A percentile compares a stretch with the other conserved stretches of the same genome.
These are phyloP conservation scores for Corymbia calophylla DNA, from an alignment of 441 rosid genomes.

Conservation along the genomic window DNA sequence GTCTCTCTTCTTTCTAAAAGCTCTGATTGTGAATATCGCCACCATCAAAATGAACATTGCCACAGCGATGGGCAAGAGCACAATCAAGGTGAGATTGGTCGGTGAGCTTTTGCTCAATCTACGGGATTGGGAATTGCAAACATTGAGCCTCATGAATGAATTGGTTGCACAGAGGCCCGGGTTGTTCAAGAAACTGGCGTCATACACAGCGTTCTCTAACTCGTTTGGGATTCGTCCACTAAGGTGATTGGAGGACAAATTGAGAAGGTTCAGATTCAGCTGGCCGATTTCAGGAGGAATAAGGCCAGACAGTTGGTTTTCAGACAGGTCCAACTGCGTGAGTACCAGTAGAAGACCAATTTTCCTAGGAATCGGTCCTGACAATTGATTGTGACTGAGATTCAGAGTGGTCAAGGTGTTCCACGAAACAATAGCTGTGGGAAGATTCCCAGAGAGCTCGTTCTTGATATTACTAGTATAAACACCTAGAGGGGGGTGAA, in stretches of 20 bases:
- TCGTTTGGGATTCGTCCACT: conserved; percentile 37
- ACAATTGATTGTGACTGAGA: conserved; percentile 37
- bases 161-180: conserved; percentile 24
- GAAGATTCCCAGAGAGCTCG: conserved; percentile 39
- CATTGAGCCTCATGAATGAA: background rate
- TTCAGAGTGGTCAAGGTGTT: conserved; percentile 20
- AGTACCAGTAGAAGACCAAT: conserved; percentile 23
- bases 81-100: conserved; percentile 1
- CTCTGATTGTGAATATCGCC: background rate
- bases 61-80: background rate
- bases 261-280: conserved; percentile 12
- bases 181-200: conserved; percentile 42
- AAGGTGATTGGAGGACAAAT: conserved; percentile 53
- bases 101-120: background rate
- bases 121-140: conserved; percentile 1
- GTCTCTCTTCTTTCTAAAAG: background rate
- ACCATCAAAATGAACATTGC: background rate
- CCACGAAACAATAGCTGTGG: conserved; percentile 41
- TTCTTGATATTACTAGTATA: too few relatives aligned
- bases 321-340: conserved; percentile 24
- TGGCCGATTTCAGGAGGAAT: conserved; percentile 26
- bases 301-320: conserved; percentile 24
- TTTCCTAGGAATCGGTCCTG: conserved; percentile 36
- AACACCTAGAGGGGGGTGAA: too few relatives aligned
- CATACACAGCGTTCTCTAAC: conserved; percentile 32